Base-by-base conservation (phyloP, 2,329 filamentous ascomycete species). In the Knufia petricola region DNA sequence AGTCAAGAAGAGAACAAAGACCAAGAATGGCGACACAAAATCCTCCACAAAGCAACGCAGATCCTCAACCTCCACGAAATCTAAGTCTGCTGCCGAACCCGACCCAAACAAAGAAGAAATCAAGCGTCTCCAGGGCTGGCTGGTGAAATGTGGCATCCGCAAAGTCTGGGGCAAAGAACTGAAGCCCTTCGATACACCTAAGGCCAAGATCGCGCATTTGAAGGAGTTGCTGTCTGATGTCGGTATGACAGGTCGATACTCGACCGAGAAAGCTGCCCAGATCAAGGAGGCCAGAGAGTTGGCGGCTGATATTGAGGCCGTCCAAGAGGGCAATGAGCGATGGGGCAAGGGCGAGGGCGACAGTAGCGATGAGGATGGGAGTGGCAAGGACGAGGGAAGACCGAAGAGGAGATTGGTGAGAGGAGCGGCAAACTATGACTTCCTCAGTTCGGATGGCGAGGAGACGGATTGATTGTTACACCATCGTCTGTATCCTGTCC, bases 81-180 rank as follows among this genome's bases (percentile, higher is more conserved):
- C 63, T 13, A 75, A 73, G 52, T 17, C 65, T 15, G 72, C 73
- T 50, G 59, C 68, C n/a, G 60, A 71, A 7, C 57, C 69, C 1
- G 72, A 81, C 15, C 78, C 83, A 0, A 77, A 88, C 52, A 79
- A 87, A 51, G 81, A 78, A 2, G 85, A 94, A 63, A 84, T 95
- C 62, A 96, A 95, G 66, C 84, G 82, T 42, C 73, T 96, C 2
- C 90, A 96, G 67, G 78, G 81, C 7, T 87, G 90, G 66, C 76
- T 98, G 4, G 69, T 83, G 39, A 95, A 95, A 66, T 98, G 90
- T 60, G 90, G 90, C 24, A 79, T 95, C 48, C 84, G 87, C 46
- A 96, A 95, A 63, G 78, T 95, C 52, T 98, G 92, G 90, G 78
- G 77, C 43, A 81, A 84, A 54, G 87, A 95, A 66, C 75, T 98